A percentile compares a stretch with the other conserved stretches of the same genome.
Evolutionary conservation across 192 early-diverging fungal species (phyloP).

Genomic region (Backusella psychrophila): DNA sequence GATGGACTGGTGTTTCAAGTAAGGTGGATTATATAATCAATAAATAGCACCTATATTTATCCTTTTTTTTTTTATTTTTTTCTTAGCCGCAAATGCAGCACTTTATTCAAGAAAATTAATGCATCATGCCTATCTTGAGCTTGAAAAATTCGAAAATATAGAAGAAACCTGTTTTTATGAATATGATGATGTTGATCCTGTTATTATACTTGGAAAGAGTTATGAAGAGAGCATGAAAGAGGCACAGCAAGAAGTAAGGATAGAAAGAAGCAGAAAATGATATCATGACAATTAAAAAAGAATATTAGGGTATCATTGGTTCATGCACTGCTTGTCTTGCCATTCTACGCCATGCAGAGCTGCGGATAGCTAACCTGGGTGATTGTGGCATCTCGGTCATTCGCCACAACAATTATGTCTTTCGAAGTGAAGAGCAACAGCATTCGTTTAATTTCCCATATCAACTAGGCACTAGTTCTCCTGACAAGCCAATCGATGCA

Average conservation of each 20-base stretch:
- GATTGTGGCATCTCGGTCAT: slow-evolving; percentile 92
- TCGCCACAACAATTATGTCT: slow-evolving; percentile 83
- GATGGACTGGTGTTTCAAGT: slow-evolving; percentile 61
- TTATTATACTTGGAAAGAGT: slow-evolving; percentile 77
- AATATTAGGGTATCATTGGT: slow-evolving; percentile 68
- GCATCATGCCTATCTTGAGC: slow-evolving; percentile 86
- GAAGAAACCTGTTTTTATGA: slow-evolving; percentile 74
- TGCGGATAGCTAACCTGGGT: slow-evolving; percentile 92
- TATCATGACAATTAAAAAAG: neutral
- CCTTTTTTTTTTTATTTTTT: neutral
- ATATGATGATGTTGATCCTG: slow-evolving; percentile 77
- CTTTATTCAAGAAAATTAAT: slow-evolving; percentile 91
- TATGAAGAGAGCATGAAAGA: slow-evolving; percentile 77
- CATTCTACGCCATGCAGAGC: slow-evolving; percentile 84
- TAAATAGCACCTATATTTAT: neutral
- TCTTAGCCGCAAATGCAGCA: slow-evolving; percentile 83
- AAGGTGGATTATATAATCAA: neutral
- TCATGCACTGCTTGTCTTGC: slow-evolving; percentile 92
- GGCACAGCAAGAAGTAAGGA: slow-evolving; percentile 60
- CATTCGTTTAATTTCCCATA: slow-evolving; percentile 99
- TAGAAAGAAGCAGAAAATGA: neutral
- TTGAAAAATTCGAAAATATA: slow-evolving; percentile 86
- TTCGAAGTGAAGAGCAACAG: slow-evolving; percentile 96
- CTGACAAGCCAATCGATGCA: slow-evolving; percentile 33
- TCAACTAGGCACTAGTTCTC: slow-evolving; percentile 79